These are phyloP conservation scores for Cercospora sp. DNA, from an alignment of 2,329 filamentous ascomycete genomes.

Conservation along the genomic window DNA sequence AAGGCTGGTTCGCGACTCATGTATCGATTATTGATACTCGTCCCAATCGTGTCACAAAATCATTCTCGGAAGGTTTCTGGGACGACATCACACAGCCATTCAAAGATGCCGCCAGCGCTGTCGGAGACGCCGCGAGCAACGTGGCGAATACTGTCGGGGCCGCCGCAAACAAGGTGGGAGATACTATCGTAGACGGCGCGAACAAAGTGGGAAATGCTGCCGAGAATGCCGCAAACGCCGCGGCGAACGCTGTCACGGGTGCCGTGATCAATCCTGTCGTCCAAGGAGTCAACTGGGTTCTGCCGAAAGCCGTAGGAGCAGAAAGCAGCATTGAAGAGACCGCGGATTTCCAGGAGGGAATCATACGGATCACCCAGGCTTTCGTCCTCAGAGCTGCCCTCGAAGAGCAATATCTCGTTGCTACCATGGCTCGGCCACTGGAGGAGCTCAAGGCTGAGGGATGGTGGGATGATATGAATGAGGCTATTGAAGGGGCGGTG, in stretches of 20 bases:
- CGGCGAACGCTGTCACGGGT: too few relatives aligned
- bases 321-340: not conserved
- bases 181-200: too few relatives aligned
- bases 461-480: not conserved
- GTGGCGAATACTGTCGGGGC: too few relatives aligned
- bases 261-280: too few relatives aligned
- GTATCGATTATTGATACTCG: too few relatives aligned
- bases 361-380: not conserved
- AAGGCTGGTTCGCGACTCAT: too few relatives aligned
- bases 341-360: not conserved
- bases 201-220: too few relatives aligned
- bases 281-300: not conserved
- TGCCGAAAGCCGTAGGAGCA: not conserved
- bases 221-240: too few relatives aligned
- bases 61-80: too few relatives aligned
- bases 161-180: too few relatives aligned
- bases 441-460: not conserved
- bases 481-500: not conserved
- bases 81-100: not conserved
- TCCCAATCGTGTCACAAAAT: too few relatives aligned
- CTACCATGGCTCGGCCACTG: not conserved
- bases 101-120: not conserved
- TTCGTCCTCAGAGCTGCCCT: not conserved
- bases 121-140: too few relatives aligned
- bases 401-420: not conserved